Evolutionary conservation across 148 eudicot species (phyloP).

Genomic region (Rhododendron griersonianum): DNA sequence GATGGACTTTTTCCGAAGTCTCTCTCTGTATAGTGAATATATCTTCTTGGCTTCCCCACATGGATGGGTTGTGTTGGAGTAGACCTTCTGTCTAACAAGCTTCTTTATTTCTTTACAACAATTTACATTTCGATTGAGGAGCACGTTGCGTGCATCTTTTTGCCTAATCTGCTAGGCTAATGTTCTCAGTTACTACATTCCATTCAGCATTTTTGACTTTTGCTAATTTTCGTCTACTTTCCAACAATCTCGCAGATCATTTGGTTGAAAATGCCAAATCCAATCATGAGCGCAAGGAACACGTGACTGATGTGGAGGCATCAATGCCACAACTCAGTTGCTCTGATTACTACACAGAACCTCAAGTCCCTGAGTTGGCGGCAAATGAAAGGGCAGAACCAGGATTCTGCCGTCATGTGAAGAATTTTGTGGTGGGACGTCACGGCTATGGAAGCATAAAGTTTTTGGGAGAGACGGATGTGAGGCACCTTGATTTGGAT

Average conservation of each 20-base stretch:
- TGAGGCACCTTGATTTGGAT: background rate
- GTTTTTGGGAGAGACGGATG: background rate
- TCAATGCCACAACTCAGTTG: background rate
- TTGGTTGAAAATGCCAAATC: background rate
- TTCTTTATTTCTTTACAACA: background rate
- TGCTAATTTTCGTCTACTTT: background rate
- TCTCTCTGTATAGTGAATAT: background rate
- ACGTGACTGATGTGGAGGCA: background rate
- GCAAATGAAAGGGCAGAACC: background rate
- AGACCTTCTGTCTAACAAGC: background rate
- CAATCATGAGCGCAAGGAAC: background rate
- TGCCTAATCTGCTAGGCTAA: background rate
- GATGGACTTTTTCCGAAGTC: background rate
- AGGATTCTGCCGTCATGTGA: background rate
- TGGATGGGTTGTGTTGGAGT: background rate
- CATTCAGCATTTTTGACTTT: background rate
- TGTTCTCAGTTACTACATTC: background rate
- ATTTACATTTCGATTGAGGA: background rate
- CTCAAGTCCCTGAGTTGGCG: background rate
- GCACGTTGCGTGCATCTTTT: background rate
- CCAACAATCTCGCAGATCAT: background rate
- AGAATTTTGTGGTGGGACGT: background rate
- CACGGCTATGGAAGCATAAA: background rate
- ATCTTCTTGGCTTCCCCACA: background rate
- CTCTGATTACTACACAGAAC: background rate